Conservation (phyloP, 2,329 filamentous ascomycete species). For the Cyanodermella asteris region DNA sequence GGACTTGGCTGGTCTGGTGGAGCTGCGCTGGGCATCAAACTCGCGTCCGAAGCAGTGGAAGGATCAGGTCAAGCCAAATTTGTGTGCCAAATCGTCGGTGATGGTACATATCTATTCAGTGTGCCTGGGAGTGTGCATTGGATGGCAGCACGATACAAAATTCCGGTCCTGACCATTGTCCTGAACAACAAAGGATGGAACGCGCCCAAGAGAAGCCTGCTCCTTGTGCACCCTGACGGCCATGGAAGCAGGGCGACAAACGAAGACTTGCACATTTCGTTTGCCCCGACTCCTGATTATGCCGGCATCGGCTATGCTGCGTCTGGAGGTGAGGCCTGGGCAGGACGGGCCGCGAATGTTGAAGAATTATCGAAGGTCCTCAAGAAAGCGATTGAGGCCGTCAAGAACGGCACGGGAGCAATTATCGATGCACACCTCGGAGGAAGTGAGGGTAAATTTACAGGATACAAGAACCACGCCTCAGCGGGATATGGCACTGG, state of each 20-base stretch:
- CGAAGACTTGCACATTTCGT: conserved; percentile 43
- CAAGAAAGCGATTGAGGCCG: conserved; percentile 35
- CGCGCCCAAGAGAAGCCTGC: conserved; percentile 36
- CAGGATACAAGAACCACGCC: conserved; percentile 13
- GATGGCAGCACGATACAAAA: conserved; percentile 43
- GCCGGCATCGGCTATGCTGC: conserved; percentile 46
- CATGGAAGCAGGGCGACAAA: conserved; percentile 39
- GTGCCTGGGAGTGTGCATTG: conserved; percentile 46
- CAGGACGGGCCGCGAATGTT: conserved; percentile 33
- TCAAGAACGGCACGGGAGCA: conserved; percentile 33
- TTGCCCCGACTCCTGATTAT: conserved; percentile 44
- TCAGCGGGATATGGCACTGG: no score
- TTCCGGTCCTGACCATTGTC: conserved; percentile 44
- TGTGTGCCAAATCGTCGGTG: conserved; percentile 42
- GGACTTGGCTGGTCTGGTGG: conserved; percentile 67
- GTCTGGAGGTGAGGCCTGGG: conserved; percentile 39
- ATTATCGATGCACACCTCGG: conserved; percentile 40
- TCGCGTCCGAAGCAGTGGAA: conserved; percentile 37
- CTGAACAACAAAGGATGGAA: conserved; percentile 52
- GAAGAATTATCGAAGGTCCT: conserved; percentile 32
- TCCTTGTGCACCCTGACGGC: conserved; percentile 44
- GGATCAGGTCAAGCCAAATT: conserved; percentile 32
- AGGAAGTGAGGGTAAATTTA: conserved; percentile 32
- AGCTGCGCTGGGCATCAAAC: conserved; percentile 52
- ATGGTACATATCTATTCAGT: conserved; percentile 45